These are phyloP conservation scores for Scytalidium sp. DNA, from an alignment of 2,329 filamentous ascomycete genomes.

Conservation along the genomic window DNA sequence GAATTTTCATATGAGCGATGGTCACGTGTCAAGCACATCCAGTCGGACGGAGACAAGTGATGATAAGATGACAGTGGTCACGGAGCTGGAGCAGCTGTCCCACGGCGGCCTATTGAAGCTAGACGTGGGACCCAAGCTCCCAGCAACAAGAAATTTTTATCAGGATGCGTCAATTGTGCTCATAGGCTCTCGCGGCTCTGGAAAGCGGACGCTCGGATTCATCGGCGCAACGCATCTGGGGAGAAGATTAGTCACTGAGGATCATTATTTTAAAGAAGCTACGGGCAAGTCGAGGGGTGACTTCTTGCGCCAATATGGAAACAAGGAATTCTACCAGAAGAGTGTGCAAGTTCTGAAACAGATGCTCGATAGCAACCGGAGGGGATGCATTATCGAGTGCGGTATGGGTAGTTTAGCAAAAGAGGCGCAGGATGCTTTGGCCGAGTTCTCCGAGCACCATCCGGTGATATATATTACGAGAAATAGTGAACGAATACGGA, in stretches of 20 bases:
- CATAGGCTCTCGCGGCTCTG: conserved; percentile 69
- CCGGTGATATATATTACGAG: conserved; percentile 70
- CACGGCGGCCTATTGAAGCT: conserved; percentile 14
- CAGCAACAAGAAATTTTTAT: conserved; percentile 20
- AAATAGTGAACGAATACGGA: conserved; percentile 60
- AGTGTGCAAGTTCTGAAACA: conserved; percentile 61
- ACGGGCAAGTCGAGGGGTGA: conserved; percentile 59
- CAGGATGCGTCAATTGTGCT: conserved; percentile 67
- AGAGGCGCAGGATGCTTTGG: conserved; percentile 48
- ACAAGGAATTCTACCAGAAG: conserved; percentile 58
- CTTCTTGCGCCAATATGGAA: conserved; percentile 62
- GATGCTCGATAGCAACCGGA: conserved; percentile 55
- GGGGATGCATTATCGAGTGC: conserved; percentile 67
- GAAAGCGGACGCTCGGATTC: conserved; percentile 73
- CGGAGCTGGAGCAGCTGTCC: conserved; percentile 16
- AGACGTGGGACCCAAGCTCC: conserved; percentile 15
- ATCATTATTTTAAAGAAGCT: conserved; percentile 63
- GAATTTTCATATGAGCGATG: neutral
- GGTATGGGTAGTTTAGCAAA: conserved; percentile 53
- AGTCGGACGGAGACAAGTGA: neutral
- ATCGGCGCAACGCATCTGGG: conserved; percentile 71
- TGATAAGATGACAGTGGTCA: conserved; percentile 21
- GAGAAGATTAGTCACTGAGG: conserved; percentile 65
- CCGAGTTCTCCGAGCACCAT: conserved; percentile 60
- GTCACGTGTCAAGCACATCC: conserved; percentile 6